A percentile compares a stretch with the other conserved stretches of the same genome.
Conservation (phyloP, 2,329 filamentous ascomycete species). For the Epichloe sp. region DNA sequence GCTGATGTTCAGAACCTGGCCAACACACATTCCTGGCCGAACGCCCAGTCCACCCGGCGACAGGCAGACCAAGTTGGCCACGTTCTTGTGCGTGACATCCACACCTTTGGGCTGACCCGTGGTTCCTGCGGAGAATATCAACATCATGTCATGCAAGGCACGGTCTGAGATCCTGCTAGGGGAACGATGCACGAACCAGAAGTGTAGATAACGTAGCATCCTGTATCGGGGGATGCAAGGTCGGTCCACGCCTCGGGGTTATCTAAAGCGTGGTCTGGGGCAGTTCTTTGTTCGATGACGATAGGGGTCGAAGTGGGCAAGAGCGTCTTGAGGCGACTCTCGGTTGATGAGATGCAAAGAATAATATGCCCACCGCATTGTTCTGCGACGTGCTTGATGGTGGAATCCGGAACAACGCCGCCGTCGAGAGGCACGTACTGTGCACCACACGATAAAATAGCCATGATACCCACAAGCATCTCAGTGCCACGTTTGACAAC, state of each 20-base stretch:
- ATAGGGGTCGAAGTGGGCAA: slow-evolving; percentile 13
- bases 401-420: slow-evolving; percentile 34
- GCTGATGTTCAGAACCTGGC: slow-evolving; percentile 42
- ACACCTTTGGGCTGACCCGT: slow-evolving; percentile 47
- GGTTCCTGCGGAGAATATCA: slow-evolving; percentile 23
- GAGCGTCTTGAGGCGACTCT: slow-evolving; percentile 18
- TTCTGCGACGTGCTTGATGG: slow-evolving; percentile 34
- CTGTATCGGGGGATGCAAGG: slow-evolving; percentile 23
- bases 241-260: slow-evolving; percentile 14
- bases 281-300: slow-evolving; percentile 15
- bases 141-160: neutral
- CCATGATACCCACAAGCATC: slow-evolving; percentile 44
- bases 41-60: slow-evolving; percentile 39
- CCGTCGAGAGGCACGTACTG: slow-evolving; percentile 49
- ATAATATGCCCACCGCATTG: slow-evolving; percentile 31
- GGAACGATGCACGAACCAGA: slow-evolving; percentile 25
- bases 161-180: neutral
- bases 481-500: slow-evolving; percentile 41
- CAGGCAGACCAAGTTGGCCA: slow-evolving; percentile 38
- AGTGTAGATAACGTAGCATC: slow-evolving; percentile 40
- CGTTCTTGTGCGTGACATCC: slow-evolving; percentile 41
- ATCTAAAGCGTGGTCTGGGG: neutral
- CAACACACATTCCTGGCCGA: slow-evolving; percentile 34
- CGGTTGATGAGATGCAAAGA: slow-evolving; percentile 31
- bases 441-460: slow-evolving; percentile 41